Evolutionary conservation across 1,284 basidiomycete genomes (phyloP).

Genomic region (Cutaneotrichosporon sp.): DNA sequence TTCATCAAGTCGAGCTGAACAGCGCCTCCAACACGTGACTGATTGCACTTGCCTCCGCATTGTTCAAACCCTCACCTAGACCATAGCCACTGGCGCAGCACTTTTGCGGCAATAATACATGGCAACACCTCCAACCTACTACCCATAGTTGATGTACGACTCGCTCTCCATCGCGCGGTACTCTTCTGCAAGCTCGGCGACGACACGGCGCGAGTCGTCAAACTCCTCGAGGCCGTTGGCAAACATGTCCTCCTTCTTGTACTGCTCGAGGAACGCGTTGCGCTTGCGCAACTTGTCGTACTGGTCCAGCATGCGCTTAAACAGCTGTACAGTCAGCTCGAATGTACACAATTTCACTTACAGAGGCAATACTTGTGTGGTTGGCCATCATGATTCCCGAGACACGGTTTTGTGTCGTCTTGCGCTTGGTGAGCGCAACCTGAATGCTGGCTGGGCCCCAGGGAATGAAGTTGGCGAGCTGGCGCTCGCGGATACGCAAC

Average conservation of each 20-base stretch:
- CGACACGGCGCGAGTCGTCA: constrained; percentile 82
- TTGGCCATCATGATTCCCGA: constrained; percentile 98
- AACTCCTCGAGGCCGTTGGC: constrained; percentile 87
- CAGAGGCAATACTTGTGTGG: constrained; percentile 93
- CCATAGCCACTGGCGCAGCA: too few species aligned
- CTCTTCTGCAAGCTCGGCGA: constrained; percentile 78
- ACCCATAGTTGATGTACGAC: constrained; percentile 62
- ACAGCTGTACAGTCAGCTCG: constrained; percentile 56
- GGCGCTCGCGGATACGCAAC: constrained; percentile 89
- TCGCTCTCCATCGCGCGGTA: constrained; percentile 87
- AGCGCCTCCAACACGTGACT: too few species aligned
- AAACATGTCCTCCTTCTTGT: constrained; percentile 95
- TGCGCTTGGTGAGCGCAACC: constrained; percentile 82
- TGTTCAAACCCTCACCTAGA: not conserved
- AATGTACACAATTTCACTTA: constrained; percentile 50
- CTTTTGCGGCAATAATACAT: not conserved
- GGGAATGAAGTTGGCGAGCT: constrained; percentile 95
- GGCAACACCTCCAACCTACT: not conserved
- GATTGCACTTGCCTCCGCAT: not conserved
- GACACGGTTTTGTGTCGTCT: constrained; percentile 92
- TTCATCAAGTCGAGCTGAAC: too few species aligned
- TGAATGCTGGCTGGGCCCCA: constrained; percentile 99
- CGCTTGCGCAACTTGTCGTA: constrained; percentile 82
- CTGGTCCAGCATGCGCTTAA: constrained; percentile 93
- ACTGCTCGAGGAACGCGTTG: constrained; percentile 95